phyloP scores from a whole-genome alignment of 768 basidiomycete species.

The Ramaria rubella region DNA sequence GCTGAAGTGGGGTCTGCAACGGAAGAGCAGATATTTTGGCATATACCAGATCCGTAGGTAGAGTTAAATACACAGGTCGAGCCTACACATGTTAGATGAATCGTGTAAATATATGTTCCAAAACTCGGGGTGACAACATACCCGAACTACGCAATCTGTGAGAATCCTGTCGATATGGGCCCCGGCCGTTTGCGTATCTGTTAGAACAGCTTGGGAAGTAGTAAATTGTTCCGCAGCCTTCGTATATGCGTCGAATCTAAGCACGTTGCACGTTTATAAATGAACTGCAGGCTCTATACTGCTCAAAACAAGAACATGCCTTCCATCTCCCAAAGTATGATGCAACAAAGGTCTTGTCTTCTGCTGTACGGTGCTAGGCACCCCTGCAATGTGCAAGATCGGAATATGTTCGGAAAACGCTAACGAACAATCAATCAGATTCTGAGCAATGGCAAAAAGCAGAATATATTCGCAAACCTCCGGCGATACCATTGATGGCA shows the following conservation, averaged over 20 bases:
- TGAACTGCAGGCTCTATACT: not conserved
- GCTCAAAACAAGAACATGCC: constrained; percentile 31
- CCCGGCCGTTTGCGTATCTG: constrained; percentile 46
- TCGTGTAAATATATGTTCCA: not conserved
- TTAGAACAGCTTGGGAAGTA: constrained; percentile 56
- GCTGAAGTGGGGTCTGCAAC: constrained; percentile 52
- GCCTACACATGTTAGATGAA: constrained; percentile 36
- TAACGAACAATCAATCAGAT: constrained; percentile 19
- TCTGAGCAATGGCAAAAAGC: not conserved
- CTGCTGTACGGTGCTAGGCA: constrained; percentile 69
- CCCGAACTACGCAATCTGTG: constrained; percentile 55
- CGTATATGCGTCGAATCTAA: constrained; percentile 72
- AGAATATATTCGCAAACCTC: constrained; percentile 35
- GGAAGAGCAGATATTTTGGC: constrained; percentile 58
- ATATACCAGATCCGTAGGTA: constrained; percentile 79
- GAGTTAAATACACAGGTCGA: constrained; percentile 79
- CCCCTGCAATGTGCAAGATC: constrained; percentile 81
- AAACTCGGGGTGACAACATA: constrained; percentile 27
- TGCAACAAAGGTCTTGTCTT: constrained; percentile 70
- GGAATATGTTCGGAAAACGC: constrained; percentile 88
- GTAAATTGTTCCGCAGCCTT: constrained; percentile 74
- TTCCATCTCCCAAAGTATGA: constrained; percentile 82
- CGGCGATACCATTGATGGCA: constrained; percentile 79
- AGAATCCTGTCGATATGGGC: constrained; percentile 75
- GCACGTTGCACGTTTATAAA: not conserved